These are phyloP conservation scores for Solanum chacoense DNA, from an alignment of 305 asterid species.

Conservation along the genomic window DNA sequence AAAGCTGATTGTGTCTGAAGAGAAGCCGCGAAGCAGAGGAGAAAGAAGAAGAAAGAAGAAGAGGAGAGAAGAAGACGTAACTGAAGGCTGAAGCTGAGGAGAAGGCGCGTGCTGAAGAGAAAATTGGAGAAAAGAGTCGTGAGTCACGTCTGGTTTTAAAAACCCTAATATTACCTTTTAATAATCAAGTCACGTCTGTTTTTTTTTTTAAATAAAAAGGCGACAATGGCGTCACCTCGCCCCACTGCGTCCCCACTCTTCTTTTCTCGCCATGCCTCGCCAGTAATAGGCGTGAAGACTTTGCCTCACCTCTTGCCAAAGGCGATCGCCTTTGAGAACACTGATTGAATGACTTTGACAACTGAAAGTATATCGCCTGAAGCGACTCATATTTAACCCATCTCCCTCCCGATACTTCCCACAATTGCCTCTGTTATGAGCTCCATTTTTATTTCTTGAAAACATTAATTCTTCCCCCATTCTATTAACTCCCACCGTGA, in stretches of 20 bases:
- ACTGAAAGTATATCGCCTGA: background rate
- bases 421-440: background rate
- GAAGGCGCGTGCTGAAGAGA: background rate
- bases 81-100: background rate
- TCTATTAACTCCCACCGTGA: background rate
- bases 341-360: background rate
- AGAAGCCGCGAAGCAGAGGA: background rate
- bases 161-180: background rate
- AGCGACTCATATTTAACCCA: background rate
- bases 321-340: background rate
- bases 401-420: background rate
- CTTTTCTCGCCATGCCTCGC: background rate
- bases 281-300: background rate
- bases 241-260: background rate
- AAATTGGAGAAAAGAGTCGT: background rate
- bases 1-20: background rate
- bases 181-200: background rate
- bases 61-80: background rate
- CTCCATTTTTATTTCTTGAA: background rate
- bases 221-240: background rate
- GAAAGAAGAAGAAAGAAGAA: background rate
- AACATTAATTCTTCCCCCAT: background rate
- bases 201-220: background rate
- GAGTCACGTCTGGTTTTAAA: background rate
- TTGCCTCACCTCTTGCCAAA: background rate